phyloP scores from a whole-genome alignment of 192 early-diverging fungal species.

The Physocladia obscura region DNA sequence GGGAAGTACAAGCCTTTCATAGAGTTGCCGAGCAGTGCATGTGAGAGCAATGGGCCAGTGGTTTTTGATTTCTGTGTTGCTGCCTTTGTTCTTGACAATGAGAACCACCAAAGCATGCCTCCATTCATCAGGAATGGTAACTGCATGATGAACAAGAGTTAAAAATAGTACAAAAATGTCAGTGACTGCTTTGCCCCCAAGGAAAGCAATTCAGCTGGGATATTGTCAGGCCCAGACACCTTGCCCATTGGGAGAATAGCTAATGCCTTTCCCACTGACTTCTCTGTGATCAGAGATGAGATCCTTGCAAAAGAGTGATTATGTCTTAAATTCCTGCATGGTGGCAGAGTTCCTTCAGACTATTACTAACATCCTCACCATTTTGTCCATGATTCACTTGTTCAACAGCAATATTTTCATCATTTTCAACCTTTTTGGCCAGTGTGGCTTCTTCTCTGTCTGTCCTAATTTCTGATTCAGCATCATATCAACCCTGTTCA shows the following conservation, averaged over 20 bases:
- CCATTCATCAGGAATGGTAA: not conserved
- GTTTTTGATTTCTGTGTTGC: too few species aligned
- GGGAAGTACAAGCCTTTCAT: not conserved
- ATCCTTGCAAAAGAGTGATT: not conserved
- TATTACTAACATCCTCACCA: too few species aligned
- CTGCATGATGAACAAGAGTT: not conserved
- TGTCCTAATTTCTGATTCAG: too few species aligned
- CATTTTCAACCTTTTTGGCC: too few species aligned
- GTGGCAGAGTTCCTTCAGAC: not conserved
- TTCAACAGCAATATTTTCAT: too few species aligned
- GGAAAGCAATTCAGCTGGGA: not conserved
- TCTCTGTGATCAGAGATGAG: not conserved
- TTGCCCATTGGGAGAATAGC: not conserved
- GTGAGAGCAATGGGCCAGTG: too few species aligned
- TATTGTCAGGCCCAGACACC: not conserved
- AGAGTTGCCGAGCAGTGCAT: too few species aligned
- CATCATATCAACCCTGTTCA: too few species aligned
- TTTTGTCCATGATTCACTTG: too few species aligned
- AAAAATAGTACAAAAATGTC: not conserved
- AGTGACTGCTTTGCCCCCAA: not conserved
- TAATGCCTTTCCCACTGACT: too few species aligned
- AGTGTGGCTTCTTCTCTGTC: too few species aligned
- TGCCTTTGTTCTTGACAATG: conserved; percentile 1
- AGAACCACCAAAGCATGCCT: not conserved
- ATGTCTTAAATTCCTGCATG: not conserved